Percentiles rank a stretch among this genome's conserved stretches.
Conservation (phyloP, 2,329 filamentous ascomycete genomes). For the Incumbomyces lentus region DNA sequence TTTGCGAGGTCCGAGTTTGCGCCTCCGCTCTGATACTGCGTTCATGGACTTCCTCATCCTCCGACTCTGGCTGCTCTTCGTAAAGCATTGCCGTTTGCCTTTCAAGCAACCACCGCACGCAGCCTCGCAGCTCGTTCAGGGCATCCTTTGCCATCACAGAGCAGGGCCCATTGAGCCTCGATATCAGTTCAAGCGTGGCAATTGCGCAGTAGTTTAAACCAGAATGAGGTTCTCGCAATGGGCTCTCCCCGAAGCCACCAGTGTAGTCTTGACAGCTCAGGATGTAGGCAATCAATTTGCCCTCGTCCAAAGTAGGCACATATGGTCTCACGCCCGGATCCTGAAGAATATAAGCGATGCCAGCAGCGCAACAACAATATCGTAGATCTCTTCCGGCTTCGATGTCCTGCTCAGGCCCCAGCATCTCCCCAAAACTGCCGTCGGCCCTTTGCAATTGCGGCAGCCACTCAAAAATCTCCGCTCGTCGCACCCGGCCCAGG, state of each 20-base stretch:
- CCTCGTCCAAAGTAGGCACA: constrained; percentile 63
- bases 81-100: constrained; percentile 50
- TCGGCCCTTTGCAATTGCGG: constrained; percentile 64
- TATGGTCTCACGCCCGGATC: constrained; percentile 48
- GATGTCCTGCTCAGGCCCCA: constrained; percentile 46
- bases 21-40: not conserved
- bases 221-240: constrained; percentile 73
- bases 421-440: constrained; percentile 82
- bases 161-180: constrained; percentile 26
- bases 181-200: constrained; percentile 65
- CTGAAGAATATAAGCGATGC: constrained; percentile 70
- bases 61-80: constrained; percentile 36
- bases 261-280: constrained; percentile 63
- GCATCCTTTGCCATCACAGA: constrained; percentile 11
- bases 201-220: constrained; percentile 88
- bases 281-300: constrained; percentile 60
- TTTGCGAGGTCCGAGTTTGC: not conserved
- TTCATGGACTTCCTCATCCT: constrained; percentile 13
- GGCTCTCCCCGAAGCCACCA: constrained; percentile 69
- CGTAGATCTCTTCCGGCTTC: constrained; percentile 75
- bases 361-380: constrained; percentile 76
- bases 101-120: constrained; percentile 49
- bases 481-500: constrained; percentile 55
- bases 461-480: constrained; percentile 63
- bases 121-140: constrained; percentile 13